Base-by-base conservation (phyloP, 2,329 filamentous ascomycete genomes). In the Fusarium nanum region DNA sequence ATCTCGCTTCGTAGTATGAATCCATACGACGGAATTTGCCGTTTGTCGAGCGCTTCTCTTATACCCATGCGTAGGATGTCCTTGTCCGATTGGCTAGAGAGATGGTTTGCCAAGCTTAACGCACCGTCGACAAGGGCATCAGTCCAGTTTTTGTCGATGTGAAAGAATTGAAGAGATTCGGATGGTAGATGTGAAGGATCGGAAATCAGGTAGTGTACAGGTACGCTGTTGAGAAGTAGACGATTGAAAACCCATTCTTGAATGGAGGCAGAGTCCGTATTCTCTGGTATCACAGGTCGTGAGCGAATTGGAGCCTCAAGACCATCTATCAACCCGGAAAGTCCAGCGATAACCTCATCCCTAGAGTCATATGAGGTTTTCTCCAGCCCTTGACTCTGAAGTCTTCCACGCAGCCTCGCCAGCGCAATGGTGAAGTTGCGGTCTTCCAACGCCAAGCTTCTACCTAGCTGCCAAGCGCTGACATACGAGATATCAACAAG, bases 1-100 rank as follows among this genome's bases (percentile, higher is more conserved):
- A 20, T 2, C 45, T 47, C 12, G 11, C 16, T 27, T 7, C 45
- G 45, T 4, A 47, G 9, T 4, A 47, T 5, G 14, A 47, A 6
- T 6, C 45, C 45, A 27, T 20, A 47, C 0, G 14, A n/a, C 18
- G 45, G 45, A 25, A 25, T 5, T n/a, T 47, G 45, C 45, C 27
- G 45, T 8, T 47, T 27, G 11, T 13, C 27, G 5, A 28, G 5
- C 11, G 27, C 27, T 12, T 28, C 11, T 11, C 2, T 28, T 12
- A 5, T 25, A 0, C 10, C 18, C 7, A 11, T 30, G 18, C 23
- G 23, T 1, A 25, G 3, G 2, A 3, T 5, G 9, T 25, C 22
- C 2, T 45, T 18, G 3, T 25, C 42, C 12, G 42, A 12, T 2
- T 25, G 18, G 45, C 18, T n/a, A 10, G 14, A n/a, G 7, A 14